These are phyloP conservation scores for Peniophora sp. DNA, from an alignment of 1,284 basidiomycete species.

Conservation along the genomic window DNA sequence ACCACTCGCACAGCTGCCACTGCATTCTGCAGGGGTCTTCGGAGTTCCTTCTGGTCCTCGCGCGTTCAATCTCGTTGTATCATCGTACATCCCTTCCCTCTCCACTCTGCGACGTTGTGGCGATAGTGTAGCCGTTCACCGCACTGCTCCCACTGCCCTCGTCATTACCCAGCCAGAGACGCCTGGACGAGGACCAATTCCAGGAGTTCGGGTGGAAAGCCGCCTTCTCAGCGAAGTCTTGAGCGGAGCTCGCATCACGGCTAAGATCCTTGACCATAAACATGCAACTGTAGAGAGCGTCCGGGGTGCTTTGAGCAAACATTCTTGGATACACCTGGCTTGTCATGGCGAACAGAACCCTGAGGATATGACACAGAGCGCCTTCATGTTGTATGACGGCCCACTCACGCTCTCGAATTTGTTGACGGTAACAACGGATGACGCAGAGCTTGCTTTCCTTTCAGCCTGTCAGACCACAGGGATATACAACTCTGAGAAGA, in stretches of 20 bases:
- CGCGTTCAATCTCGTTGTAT: background rate
- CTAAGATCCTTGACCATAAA: background rate
- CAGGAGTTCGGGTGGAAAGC: background rate
- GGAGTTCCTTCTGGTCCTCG: background rate
- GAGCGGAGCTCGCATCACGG: background rate
- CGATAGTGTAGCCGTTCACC: too few relatives aligned
- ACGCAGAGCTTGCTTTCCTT: conserved; percentile 12
- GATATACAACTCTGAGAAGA: conserved; percentile 8
- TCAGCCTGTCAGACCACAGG: conserved; percentile 18
- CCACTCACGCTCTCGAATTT: background rate
- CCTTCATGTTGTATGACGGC: background rate
- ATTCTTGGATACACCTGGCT: background rate
- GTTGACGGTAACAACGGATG: background rate
- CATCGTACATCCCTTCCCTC: background rate
- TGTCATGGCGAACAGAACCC: background rate
- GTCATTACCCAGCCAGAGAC: conserved; percentile 2
- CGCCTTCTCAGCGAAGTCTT: background rate
- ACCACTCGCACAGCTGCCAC: background rate
- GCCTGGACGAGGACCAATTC: background rate
- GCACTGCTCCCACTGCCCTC: background rate
- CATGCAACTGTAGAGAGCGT: background rate
- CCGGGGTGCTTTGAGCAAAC: background rate
- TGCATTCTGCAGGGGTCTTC: background rate
- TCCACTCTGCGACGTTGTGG: background rate
- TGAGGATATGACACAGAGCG: background rate